Conservation (phyloP, 2,329 filamentous ascomycete species). For the Colletotrichum sp. region DNA sequence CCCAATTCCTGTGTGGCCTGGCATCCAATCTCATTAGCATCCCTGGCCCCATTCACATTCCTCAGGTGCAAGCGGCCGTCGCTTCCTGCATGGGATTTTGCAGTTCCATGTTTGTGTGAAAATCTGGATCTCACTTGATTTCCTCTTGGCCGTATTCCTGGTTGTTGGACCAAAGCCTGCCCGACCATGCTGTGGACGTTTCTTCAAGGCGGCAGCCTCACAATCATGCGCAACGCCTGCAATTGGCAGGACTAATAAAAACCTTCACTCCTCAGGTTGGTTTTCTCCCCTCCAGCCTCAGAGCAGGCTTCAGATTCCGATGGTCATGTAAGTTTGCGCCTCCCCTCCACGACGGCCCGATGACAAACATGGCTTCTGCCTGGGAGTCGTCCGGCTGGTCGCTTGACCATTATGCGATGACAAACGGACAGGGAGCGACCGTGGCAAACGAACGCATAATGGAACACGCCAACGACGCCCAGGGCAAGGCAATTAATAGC, state of each 20-base stretch:
- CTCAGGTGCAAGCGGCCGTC: background rate
- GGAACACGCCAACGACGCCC: background rate
- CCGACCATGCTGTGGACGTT: background rate
- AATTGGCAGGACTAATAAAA: background rate
- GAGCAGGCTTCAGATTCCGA: background rate
- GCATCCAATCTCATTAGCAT: constrained; percentile 14
- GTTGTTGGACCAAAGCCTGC: background rate
- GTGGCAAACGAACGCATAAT: background rate
- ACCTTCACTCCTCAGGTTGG: background rate
- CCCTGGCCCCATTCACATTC: constrained; percentile 13
- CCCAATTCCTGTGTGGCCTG: constrained; percentile 9
- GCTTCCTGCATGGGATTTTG: background rate
- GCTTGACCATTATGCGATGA: background rate
- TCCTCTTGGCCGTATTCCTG: background rate
- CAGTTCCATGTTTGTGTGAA: background rate
- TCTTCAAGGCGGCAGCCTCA: background rate
- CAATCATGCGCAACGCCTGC: background rate
- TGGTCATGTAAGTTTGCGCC: background rate
- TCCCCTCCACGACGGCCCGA: background rate
- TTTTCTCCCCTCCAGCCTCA: background rate
- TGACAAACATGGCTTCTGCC: background rate
- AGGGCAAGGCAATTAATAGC: background rate
- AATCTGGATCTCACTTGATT: constrained; percentile 6
- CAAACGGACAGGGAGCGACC: background rate
- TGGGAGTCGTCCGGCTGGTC: background rate